Evolutionary conservation across 2,329 filamentous ascomycete species (phyloP).

Genomic region (Stemphylium vesicarium): DNA sequence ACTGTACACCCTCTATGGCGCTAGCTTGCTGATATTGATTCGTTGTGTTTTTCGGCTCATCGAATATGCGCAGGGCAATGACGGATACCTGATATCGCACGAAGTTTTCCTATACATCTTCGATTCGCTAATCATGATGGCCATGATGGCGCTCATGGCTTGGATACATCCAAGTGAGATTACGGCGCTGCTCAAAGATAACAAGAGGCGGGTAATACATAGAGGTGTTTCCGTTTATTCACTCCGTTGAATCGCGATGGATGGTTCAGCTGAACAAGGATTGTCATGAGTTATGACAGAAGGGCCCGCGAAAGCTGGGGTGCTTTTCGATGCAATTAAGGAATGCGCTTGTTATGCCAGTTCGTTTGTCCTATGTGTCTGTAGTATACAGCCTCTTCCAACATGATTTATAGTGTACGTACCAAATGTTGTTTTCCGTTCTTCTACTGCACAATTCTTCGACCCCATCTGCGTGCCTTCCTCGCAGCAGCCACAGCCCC

Average conservation of each 20-base stretch:
- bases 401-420: too few species aligned
- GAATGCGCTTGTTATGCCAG: too few species aligned
- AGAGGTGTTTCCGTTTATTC: slow-evolving; percentile 1
- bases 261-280: too few species aligned
- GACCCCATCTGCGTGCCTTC: too few species aligned
- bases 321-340: too few species aligned
- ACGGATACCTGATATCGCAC: slow-evolving; percentile 52
- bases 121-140: slow-evolving; percentile 53
- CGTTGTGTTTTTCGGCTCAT: slow-evolving; percentile 57
- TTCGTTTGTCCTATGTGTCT: too few species aligned
- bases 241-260: neutral
- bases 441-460: too few species aligned
- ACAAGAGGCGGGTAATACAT: slow-evolving; percentile 1
- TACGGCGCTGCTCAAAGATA: neutral
- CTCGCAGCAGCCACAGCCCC: too few species aligned
- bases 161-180: neutral
- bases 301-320: too few species aligned
- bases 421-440: too few species aligned
- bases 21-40: slow-evolving; percentile 56
- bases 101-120: slow-evolving; percentile 56
- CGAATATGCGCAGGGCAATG: slow-evolving; percentile 56
- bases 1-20: slow-evolving; percentile 53
- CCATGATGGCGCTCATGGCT: slow-evolving; percentile 43
- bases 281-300: too few species aligned
- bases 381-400: too few species aligned